Evolutionary conservation across 176 grass and related monocot species (phyloP).

Genomic region (Tillandsia fasciculata): DNA sequence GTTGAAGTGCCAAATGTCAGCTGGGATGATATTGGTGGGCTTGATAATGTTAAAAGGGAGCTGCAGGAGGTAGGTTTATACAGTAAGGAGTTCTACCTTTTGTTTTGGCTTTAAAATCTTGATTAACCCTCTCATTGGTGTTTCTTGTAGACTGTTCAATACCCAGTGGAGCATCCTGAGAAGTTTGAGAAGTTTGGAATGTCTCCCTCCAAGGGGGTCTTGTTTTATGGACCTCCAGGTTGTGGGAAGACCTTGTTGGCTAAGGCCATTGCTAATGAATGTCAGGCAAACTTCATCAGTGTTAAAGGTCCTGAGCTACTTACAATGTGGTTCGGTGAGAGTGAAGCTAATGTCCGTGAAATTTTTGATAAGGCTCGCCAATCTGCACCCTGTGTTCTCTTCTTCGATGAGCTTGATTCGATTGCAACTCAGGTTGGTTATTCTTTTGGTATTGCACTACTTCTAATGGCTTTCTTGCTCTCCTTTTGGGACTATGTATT

Average conservation of each 20-base stretch:
- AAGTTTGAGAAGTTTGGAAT: constrained; percentile 93
- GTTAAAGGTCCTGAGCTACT: constrained; percentile 73
- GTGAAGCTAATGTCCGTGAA: constrained; percentile 76
- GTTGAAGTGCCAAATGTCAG: constrained; percentile 58
- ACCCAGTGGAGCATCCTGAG: constrained; percentile 79
- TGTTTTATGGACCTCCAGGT: constrained; percentile 84
- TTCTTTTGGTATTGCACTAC: too few species aligned
- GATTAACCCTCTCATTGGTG: neutral
- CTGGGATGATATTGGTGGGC: constrained; percentile 58
- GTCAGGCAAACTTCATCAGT: constrained; percentile 89
- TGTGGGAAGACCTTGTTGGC: constrained; percentile 84
- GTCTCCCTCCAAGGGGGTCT: constrained; percentile 79
- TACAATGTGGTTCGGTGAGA: constrained; percentile 97
- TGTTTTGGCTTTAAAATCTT: neutral
- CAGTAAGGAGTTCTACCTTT: too few species aligned
- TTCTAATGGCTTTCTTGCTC: too few species aligned
- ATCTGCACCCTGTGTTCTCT: constrained; percentile 70
- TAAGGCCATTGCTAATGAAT: constrained; percentile 91
- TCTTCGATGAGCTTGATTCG: constrained; percentile 72
- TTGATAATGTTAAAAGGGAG: constrained; percentile 52
- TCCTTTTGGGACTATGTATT: too few species aligned
- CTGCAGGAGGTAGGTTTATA: constrained; percentile 36
- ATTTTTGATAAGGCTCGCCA: constrained; percentile 75
- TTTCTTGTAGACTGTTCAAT: constrained; percentile 63
- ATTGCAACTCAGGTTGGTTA: constrained; percentile 70